Evolutionary conservation across 192 early-diverging fungal genomes (phyloP).

Genomic region (Mortierella hygrophila): DNA sequence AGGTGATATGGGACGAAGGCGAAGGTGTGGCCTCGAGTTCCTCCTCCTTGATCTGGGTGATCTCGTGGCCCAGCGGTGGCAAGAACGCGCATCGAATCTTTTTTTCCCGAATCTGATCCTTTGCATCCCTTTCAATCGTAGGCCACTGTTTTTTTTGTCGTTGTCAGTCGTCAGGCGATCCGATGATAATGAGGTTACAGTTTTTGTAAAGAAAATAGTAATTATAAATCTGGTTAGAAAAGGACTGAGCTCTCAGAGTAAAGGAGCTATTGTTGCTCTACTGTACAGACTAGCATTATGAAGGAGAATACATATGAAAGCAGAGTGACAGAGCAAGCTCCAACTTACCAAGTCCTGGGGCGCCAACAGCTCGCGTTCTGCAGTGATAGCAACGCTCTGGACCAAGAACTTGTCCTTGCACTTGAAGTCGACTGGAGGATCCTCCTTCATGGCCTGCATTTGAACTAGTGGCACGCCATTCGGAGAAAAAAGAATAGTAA

Average conservation of each 20-base stretch:
- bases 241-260: neutral
- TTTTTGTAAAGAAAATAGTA: neutral
- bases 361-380: constrained; percentile 73
- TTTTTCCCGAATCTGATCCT: constrained; percentile 73
- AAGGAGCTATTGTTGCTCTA: neutral
- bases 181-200: neutral
- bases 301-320: neutral
- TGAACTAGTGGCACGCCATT: constrained; percentile 66
- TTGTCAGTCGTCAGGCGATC: neutral
- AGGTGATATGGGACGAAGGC: constrained; percentile 24
- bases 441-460: constrained; percentile 90
- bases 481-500: neutral
- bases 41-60: constrained; percentile 36
- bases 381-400: constrained; percentile 84
- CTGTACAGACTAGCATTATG: neutral
- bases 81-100: constrained; percentile 77
- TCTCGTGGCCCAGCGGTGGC: constrained; percentile 38
- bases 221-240: neutral
- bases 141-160: constrained; percentile 65
- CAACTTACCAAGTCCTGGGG: constrained; percentile 72
- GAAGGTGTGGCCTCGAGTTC: constrained; percentile 27
- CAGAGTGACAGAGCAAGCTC: neutral
- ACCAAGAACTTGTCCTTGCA: constrained; percentile 99
- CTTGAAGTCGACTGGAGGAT: constrained; percentile 80
- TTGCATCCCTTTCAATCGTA: constrained; percentile 71